phyloP scores from a whole-genome alignment of 768 basidiomycete genomes.

The Termitomyces sp. region DNA sequence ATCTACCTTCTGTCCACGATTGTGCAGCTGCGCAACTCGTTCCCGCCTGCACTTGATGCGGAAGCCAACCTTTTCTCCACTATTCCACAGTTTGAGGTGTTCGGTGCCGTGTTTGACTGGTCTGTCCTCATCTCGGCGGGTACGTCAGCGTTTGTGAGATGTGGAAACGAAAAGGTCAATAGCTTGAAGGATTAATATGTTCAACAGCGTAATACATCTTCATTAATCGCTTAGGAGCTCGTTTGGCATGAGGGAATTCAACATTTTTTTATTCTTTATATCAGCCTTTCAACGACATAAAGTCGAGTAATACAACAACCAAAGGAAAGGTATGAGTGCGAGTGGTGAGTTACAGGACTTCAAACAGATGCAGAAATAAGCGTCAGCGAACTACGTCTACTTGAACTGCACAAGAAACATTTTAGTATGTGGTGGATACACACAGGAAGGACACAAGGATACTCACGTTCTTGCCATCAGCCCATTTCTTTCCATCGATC shows the following conservation, averaged over 20 bases:
- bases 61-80: constrained; percentile 57
- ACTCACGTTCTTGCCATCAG: constrained; percentile 85
- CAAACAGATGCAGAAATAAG: background rate
- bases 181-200: constrained; percentile 16
- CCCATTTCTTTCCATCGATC: constrained; percentile 86
- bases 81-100: constrained; percentile 68
- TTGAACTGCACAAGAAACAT: constrained; percentile 22
- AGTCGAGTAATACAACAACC: constrained; percentile 2
- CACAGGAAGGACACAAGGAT: background rate
- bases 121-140: constrained; percentile 59
- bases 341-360: constrained; percentile 1
- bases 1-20: constrained; percentile 81
- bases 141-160: constrained; percentile 41
- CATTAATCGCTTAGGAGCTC: background rate
- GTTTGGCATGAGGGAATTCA: background rate
- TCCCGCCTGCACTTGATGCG: constrained; percentile 51
- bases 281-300: constrained; percentile 1
- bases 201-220: background rate
- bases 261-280: constrained; percentile 5
- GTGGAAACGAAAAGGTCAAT: constrained; percentile 46
- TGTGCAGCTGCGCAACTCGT: constrained; percentile 76
- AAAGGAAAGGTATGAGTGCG: background rate
- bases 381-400: constrained; percentile 15
- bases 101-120: constrained; percentile 71
- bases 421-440: constrained; percentile 5